Base-by-base conservation (phyloP, 2,329 filamentous ascomycete genomes). In the Trichoderma sp. region DNA sequence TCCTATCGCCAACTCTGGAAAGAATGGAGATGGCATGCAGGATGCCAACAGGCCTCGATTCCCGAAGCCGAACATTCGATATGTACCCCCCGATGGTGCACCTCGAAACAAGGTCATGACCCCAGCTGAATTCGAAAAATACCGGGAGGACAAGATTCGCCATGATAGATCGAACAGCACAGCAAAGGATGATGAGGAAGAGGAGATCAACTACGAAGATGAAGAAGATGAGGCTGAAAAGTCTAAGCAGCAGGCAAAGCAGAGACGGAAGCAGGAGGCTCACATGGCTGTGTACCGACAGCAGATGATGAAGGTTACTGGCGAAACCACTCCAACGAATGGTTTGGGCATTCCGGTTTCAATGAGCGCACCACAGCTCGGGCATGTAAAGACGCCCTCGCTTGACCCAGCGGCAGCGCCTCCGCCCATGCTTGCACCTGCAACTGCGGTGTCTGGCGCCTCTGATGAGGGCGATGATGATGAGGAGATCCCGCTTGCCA, bases 291-390 rank as follows among this genome's bases (percentile, higher is more conserved):
- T 97, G 2, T 97, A 97, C 83, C 91, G 95, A 75, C 95, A 98
- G 83, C 94, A 97, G 84, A 98, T 97, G 95, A 97, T 96, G 93
- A 97, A 97, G 85, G 93, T 97, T 35, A 97, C 95, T 1, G 95
- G 95, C 65, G 94, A 96, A 79, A 85, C 91, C 27, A 83, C 88
- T 14, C 75, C 88, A 16, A 81, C 85, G 12, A 83, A 88, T 31
- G 89, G 91, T n/a, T 88, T 90, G 16, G 85, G 86, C 67, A 83
- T 92, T 76, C 87, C 89, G 21, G 85, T 88, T 41, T 91, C 90
- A 5, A 87, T 88, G 80, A 94, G 92, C 82, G 90, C 90, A 4
- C 91, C 92, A 1, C 92, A 91, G 77, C 82, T 93, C 24, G 82
- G 81, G 74, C 81, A 83, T 5, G 80, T 82, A 75, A 84, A 84